phyloP scores from a whole-genome alignment of 2,329 filamentous ascomycete species.

The Intubia oerlemansii region DNA sequence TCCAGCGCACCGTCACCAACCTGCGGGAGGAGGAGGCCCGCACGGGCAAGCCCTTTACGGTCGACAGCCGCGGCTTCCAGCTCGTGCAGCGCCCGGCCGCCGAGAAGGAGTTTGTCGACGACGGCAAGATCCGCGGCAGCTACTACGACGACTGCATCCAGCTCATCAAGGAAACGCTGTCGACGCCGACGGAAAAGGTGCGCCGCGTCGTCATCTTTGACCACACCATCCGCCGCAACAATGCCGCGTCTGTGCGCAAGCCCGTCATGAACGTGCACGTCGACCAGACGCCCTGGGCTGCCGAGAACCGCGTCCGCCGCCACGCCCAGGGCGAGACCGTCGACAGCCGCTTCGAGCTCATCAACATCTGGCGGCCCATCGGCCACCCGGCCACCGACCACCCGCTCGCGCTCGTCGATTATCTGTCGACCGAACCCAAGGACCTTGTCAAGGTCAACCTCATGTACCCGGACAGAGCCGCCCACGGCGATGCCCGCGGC shows the following conservation, averaged over 20 bases:
- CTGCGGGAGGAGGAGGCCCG: constrained; percentile 29
- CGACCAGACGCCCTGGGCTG: constrained; percentile 45
- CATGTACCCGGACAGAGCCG: constrained; percentile 28
- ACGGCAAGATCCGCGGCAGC: constrained; percentile 25
- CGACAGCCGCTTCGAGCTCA: constrained; percentile 41
- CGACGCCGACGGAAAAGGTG: constrained; percentile 15
- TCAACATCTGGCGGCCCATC: constrained; percentile 54
- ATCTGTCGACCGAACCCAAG: constrained; percentile 30
- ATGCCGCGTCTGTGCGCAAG: constrained; percentile 31
- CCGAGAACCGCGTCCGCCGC: constrained; percentile 36
- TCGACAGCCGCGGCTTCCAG: constrained; percentile 36
- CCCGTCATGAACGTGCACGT: constrained; percentile 53
- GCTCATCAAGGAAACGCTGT: constrained; percentile 29
- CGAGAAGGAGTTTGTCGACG: constrained; percentile 33
- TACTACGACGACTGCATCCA: constrained; percentile 43
- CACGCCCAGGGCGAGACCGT: constrained; percentile 25
- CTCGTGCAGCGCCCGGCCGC: constrained; percentile 26
- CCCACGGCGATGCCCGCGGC: constrained; percentile 27
- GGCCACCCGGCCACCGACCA: constrained; percentile 37
- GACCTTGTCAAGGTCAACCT: constrained; percentile 41
- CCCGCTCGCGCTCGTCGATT: constrained; percentile 44
- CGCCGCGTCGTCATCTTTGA: constrained; percentile 49
- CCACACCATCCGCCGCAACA: constrained; percentile 42
- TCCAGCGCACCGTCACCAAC: constrained; percentile 27
- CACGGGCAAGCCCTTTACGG: constrained; percentile 31